phyloP scores from a whole-genome alignment of 768 basidiomycete genomes.

The Rhizopogon roseolus region DNA sequence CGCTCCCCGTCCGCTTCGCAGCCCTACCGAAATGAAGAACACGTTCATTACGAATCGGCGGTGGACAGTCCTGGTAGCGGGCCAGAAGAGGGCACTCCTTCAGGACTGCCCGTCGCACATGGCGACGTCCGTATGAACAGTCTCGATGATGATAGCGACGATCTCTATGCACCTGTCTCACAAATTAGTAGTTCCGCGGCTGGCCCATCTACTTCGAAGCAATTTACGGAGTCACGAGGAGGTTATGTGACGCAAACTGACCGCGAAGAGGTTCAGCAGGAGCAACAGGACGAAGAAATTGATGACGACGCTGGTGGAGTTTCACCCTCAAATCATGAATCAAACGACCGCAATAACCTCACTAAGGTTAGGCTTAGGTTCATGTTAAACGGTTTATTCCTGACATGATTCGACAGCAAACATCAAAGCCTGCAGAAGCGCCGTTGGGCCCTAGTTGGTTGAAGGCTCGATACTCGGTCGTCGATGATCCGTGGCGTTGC shows the following conservation, averaged over 20 bases:
- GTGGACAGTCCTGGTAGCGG: background rate
- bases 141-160: background rate
- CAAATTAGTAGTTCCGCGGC: no score
- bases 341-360: background rate
- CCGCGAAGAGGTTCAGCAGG: background rate
- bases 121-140: background rate
- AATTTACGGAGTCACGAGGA: no score
- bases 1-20: background rate
- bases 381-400: background rate
- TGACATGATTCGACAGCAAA: background rate
- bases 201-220: background rate
- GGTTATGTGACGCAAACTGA: no score
- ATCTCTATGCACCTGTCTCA: background rate
- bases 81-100: background rate
- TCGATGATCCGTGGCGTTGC: background rate
- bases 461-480: background rate
- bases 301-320: conserved; percentile 12
- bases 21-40: background rate
- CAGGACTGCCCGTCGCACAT: background rate
- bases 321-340: conserved; percentile 15
- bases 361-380: background rate
- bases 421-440: background rate
- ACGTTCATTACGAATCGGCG: background rate
- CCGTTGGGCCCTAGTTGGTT: background rate
- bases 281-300: conserved; percentile 5